Percentiles rank a stretch among this genome's conserved stretches.
Conservation (phyloP, 169 alveolate species). For the Plasmodium gaboni region DNA sequence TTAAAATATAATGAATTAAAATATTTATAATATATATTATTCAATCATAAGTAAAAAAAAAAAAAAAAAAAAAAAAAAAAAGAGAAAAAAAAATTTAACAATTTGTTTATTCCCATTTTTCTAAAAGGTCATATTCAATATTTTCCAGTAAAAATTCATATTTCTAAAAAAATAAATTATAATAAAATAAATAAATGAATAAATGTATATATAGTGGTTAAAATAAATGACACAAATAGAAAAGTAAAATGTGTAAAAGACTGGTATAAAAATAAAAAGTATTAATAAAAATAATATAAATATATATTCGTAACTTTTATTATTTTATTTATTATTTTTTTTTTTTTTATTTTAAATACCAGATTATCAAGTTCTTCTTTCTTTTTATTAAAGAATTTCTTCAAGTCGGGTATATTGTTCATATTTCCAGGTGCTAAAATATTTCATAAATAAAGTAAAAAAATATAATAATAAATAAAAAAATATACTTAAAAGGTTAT, state of each 20-base stretch:
- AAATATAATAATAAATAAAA: not conserved
- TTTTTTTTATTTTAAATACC: constrained; percentile 29
- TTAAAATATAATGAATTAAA: no score
- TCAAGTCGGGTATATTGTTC: constrained; percentile 40
- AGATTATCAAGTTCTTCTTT: constrained; percentile 61
- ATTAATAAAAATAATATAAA: not conserved
- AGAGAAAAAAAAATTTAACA: not conserved
- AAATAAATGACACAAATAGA: not conserved
- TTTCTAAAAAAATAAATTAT: constrained; percentile 28
- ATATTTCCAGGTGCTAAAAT: constrained; percentile 38
- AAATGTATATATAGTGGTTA: not conserved
- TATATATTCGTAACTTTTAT: no score
- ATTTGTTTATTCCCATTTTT: constrained; percentile 49
- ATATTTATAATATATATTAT: no score
- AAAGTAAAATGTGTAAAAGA: not conserved
- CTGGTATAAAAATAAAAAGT: not conserved
- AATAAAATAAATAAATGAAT: not conserved
- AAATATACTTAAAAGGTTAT: not conserved
- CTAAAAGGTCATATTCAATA: constrained; percentile 57
- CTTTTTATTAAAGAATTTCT: constrained; percentile 50
- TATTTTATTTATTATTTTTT: no score
- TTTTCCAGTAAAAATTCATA: constrained; percentile 71
- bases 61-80: constrained; percentile 10
- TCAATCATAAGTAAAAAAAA: not conserved
- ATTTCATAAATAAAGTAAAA: constrained; percentile 2